Percentiles rank a stretch among this genome's conserved stretches.
Evolutionary conservation across 768 basidiomycete genomes (phyloP).

Genomic region (Amanita exitialis): DNA sequence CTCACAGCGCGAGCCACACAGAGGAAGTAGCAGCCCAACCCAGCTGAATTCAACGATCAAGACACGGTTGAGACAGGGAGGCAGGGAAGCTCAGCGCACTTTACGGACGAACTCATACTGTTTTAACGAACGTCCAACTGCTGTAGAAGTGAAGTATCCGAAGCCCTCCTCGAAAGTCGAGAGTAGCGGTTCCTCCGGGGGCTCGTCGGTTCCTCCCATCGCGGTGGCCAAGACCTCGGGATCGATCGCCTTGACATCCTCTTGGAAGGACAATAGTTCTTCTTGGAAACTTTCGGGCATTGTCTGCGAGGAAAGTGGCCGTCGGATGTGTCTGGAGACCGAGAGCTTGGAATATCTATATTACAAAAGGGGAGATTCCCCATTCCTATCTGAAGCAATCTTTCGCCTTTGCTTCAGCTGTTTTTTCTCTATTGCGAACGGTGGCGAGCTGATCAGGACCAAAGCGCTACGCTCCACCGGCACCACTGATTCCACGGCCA

Average conservation of each 20-base stretch:
- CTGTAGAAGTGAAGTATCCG: slow-evolving; percentile 7
- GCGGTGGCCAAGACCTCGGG: slow-evolving; percentile 3
- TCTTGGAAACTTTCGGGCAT: neutral
- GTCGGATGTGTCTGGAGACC: neutral
- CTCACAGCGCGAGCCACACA: slow-evolving; percentile 5
- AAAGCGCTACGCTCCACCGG: no score
- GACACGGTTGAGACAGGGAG: neutral
- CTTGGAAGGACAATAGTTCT: neutral
- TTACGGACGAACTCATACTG: slow-evolving; percentile 8
- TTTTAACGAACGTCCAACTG: slow-evolving; percentile 3
- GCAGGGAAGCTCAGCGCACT: neutral
- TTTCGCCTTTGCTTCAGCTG: no score
- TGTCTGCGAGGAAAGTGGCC: neutral
- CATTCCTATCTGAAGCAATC: no score
- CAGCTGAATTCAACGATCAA: slow-evolving; percentile 1
- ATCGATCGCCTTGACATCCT: neutral
- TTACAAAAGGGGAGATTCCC: no score
- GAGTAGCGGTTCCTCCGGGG: slow-evolving; percentile 8
- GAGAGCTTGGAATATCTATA: no score
- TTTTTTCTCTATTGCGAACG: no score
- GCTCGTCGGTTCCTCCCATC: slow-evolving; percentile 5
- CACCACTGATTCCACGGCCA: no score
- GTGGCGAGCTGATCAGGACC: no score
- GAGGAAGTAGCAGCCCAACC: slow-evolving; percentile 1
- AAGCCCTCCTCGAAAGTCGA: slow-evolving; percentile 7